Percentiles rank a stretch among this genome's conserved stretches.
Conservation (phyloP, 306 rosid species). For the Chamaecrista fasciculata region DNA sequence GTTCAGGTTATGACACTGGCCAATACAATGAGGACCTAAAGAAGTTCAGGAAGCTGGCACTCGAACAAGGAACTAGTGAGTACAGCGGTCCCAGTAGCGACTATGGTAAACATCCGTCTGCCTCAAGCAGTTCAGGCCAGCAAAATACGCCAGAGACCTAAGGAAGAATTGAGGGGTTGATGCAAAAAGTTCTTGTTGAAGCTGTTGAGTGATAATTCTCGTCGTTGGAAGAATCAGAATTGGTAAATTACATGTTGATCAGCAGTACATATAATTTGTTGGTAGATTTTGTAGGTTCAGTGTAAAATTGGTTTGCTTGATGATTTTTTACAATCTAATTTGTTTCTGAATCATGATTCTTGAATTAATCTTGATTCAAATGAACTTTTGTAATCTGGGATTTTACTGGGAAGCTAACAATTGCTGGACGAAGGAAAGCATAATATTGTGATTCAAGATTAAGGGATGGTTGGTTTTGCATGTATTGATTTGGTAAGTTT, state of each 20-base stretch:
- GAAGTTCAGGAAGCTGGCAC: slow-evolving; percentile 41
- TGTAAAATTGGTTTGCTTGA: background rate
- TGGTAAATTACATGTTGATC: background rate
- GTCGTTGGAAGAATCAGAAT: background rate
- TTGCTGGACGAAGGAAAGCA: background rate
- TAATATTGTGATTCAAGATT: background rate
- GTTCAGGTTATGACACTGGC: slow-evolving; percentile 45
- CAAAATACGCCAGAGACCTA: slow-evolving; percentile 40
- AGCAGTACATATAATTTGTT: slow-evolving; percentile 11
- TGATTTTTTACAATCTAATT: slow-evolving; percentile 7
- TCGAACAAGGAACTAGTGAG: slow-evolving; percentile 28
- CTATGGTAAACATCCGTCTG: slow-evolving; percentile 41
- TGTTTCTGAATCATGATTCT: background rate
- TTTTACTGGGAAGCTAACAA: slow-evolving; percentile 6
- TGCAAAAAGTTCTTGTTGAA: slow-evolving; percentile 2
- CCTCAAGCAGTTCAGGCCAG: slow-evolving; percentile 45
- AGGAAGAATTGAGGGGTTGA: slow-evolving; percentile 26
- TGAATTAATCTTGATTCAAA: slow-evolving; percentile 1
- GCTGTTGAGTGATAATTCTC: slow-evolving; percentile 24
- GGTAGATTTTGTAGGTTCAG: slow-evolving; percentile 11
- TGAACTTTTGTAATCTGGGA: slow-evolving; percentile 11
- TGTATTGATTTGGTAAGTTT: slow-evolving; percentile 3
- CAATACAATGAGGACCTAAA: slow-evolving; percentile 53
- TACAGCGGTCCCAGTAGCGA: slow-evolving; percentile 48
- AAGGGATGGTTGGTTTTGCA: background rate